These are phyloP conservation scores for Carex kokanica DNA, from an alignment of 176 grass and related monocot genomes.

Conservation along the genomic window DNA sequence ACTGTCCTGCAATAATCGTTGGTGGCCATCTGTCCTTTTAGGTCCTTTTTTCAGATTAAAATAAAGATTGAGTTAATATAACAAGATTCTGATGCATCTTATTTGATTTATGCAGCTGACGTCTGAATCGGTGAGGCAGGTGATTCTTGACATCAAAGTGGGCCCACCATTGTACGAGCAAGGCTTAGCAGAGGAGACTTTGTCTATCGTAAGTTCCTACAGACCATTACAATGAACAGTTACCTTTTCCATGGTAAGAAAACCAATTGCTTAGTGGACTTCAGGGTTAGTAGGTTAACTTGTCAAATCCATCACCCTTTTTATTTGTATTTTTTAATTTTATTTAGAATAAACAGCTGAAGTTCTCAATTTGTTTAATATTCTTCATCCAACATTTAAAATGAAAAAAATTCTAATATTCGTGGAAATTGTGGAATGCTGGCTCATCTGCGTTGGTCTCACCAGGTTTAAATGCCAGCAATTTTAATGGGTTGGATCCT, in stretches of 20 bases:
- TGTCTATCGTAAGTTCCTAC: conserved; percentile 69
- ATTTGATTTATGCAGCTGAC: conserved; percentile 49
- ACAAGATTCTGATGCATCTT: neutral
- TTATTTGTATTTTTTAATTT: neutral
- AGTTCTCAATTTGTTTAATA: neutral
- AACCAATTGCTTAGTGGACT: neutral
- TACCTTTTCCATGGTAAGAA: conserved; percentile 9
- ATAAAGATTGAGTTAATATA: neutral
- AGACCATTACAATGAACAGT: neutral
- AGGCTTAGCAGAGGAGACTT: conserved; percentile 50
- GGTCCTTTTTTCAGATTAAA: neutral
- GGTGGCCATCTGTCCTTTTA: neutral
- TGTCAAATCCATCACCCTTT: neutral
- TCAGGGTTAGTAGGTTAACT: neutral
- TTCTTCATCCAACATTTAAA: neutral
- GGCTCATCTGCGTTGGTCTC: neutral
- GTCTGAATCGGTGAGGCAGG: conserved; percentile 55
- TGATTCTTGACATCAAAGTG: conserved; percentile 89
- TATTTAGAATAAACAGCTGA: neutral
- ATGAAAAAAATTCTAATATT: neutral
- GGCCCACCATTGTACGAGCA: conserved; percentile 71
- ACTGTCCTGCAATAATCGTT: neutral
- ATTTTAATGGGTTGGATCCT: conserved; percentile 7
- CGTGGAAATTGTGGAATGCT: neutral
- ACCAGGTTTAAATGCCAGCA: neutral